A percentile compares a stretch with the other conserved stretches of the same genome.
Evolutionary conservation across 805 yeast genomes (phyloP).

Genomic region (Metschnikowia borealis): DNA sequence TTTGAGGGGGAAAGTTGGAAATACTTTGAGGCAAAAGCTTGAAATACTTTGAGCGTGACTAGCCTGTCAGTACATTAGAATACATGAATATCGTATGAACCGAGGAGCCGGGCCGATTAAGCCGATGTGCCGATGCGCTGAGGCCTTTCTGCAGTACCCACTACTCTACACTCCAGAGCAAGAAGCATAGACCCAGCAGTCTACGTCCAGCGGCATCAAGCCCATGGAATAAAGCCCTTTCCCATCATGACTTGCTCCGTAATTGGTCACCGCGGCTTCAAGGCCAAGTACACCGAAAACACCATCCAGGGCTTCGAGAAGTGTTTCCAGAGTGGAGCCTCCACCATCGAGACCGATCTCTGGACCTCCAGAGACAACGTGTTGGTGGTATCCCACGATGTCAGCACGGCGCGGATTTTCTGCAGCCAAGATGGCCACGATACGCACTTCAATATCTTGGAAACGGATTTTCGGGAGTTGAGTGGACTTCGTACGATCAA

Average conservation of each 20-base stretch:
- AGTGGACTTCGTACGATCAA: conserved; percentile 23
- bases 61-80: no score
- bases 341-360: conserved; percentile 40
- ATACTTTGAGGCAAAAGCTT: no score
- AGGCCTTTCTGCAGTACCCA: background rate
- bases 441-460: conserved; percentile 31
- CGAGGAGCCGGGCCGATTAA: background rate
- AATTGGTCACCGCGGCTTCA: conserved; percentile 43
- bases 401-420: conserved; percentile 35
- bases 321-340: conserved; percentile 37
- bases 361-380: conserved; percentile 37
- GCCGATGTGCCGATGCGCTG: background rate
- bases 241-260: conserved; percentile 16
- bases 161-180: background rate
- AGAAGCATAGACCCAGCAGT: background rate
- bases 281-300: conserved; percentile 38
- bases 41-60: no score
- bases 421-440: conserved; percentile 32
- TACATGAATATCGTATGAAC: background rate
- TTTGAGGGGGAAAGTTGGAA: no score
- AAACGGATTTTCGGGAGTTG: conserved; percentile 27
- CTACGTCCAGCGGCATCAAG: background rate
- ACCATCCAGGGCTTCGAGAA: conserved; percentile 35
- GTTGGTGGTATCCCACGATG: conserved; percentile 39
- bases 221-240: background rate